Evolutionary conservation across 176 grass and related monocot species (phyloP).

Genomic region (Lolium rigidum): DNA sequence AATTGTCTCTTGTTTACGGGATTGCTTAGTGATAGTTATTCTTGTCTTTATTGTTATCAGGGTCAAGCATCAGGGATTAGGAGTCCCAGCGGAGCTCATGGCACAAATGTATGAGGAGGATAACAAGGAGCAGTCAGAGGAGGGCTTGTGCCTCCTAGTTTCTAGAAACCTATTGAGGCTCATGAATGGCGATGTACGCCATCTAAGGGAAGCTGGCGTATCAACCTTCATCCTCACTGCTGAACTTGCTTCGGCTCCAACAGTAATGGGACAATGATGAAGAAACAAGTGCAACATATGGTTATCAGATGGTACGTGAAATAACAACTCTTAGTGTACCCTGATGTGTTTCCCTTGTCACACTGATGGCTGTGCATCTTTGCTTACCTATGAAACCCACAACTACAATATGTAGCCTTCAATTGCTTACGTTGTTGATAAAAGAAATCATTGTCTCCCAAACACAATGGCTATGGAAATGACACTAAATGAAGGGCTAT

Average conservation of each 20-base stretch:
- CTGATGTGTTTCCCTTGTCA: not conserved
- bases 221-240: constrained; percentile 83
- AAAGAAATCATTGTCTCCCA: not conserved
- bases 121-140: constrained; percentile 63
- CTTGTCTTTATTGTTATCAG: constrained; percentile 43
- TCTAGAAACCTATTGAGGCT: constrained; percentile 83
- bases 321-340: not conserved
- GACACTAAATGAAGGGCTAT: not conserved
- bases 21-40: not conserved
- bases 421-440: not conserved
- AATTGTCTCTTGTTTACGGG: not conserved
- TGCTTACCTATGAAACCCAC: not conserved
- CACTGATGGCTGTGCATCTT: not conserved
- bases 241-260: constrained; percentile 67
- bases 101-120: constrained; percentile 82
- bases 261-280: constrained; percentile 21
- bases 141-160: constrained; percentile 73
- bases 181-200: constrained; percentile 85
- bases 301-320: constrained; percentile 29
- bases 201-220: constrained; percentile 72
- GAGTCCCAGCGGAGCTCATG: constrained; percentile 68
- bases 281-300: not conserved
- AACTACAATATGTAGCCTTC: not conserved
- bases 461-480: not conserved
- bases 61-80: constrained; percentile 66